phyloP scores from a whole-genome alignment of 164 flowering plant genomes.

The Vitis cinerea region DNA sequence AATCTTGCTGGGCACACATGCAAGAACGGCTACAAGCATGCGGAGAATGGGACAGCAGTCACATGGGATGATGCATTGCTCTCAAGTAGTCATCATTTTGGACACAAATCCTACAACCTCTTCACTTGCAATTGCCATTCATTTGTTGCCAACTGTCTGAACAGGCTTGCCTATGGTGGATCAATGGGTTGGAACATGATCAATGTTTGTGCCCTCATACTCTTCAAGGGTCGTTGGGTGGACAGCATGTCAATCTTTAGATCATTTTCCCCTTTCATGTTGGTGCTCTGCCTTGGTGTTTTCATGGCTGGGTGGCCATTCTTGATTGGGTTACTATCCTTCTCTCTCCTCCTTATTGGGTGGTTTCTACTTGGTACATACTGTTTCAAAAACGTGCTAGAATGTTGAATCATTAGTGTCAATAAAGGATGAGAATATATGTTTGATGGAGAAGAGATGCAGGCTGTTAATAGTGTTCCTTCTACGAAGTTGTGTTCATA shows the following conservation, averaged over 20 bases:
- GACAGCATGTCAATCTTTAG: conserved; percentile 49
- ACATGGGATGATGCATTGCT: conserved; percentile 86
- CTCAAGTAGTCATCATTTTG: conserved; percentile 50
- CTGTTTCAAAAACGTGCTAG: conserved; percentile 52
- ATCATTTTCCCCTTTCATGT: conserved; percentile 65
- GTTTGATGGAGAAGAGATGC: background rate
- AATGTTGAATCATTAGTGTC: conserved; percentile 33
- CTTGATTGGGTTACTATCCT: conserved; percentile 57
- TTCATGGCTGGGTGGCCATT: conserved; percentile 78
- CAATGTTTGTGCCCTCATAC: conserved; percentile 58
- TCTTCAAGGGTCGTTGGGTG: conserved; percentile 75
- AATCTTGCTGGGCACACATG: conserved; percentile 66
- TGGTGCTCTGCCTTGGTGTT: conserved; percentile 65
- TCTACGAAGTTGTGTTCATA: background rate
- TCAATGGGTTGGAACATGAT: conserved; percentile 85
- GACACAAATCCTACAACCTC: conserved; percentile 79
- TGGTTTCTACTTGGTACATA: conserved; percentile 74
- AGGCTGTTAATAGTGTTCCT: background rate
- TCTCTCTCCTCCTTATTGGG: conserved; percentile 58
- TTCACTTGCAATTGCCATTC: conserved; percentile 95
- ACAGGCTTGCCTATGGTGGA: conserved; percentile 67
- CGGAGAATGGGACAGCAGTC: conserved; percentile 65
- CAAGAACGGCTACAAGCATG: conserved; percentile 64
- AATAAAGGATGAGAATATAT: background rate
- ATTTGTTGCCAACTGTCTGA: conserved; percentile 75